Percentiles rank a stretch among this genome's conserved stretches.
Evolutionary conservation across 805 yeast species (phyloP).

Genomic region (Barnettozyma pratensis): DNA sequence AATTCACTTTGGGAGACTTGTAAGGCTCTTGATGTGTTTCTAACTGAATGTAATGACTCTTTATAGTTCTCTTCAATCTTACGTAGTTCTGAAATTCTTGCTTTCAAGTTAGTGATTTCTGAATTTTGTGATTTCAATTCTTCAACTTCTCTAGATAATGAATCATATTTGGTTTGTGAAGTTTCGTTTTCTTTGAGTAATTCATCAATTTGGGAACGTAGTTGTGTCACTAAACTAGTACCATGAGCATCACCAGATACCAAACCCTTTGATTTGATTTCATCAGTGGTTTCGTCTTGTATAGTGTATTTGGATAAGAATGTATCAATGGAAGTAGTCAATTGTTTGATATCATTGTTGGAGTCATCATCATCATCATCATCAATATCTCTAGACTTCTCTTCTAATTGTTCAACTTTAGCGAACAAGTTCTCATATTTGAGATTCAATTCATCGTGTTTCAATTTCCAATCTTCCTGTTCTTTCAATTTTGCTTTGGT

Average conservation of each 20-base stretch:
- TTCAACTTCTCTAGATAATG: constrained; percentile 31
- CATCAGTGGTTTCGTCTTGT: constrained; percentile 18
- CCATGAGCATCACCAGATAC: neutral
- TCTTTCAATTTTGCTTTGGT: constrained; percentile 37
- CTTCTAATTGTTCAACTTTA: constrained; percentile 39
- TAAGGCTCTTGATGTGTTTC: constrained; percentile 71
- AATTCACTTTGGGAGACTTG: constrained; percentile 69
- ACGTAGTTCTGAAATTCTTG: constrained; percentile 31
- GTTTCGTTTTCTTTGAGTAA: constrained; percentile 43
- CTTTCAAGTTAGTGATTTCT: constrained; percentile 26
- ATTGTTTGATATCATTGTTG: constrained; percentile 13
- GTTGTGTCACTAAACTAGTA: constrained; percentile 22
- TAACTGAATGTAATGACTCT: constrained; percentile 65
- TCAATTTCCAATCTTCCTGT: constrained; percentile 40
- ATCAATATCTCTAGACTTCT: constrained; percentile 29
- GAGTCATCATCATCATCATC: constrained; percentile 8
- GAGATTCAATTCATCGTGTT: constrained; percentile 42
- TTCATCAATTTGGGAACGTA: constrained; percentile 55
- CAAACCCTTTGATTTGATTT: constrained; percentile 5
- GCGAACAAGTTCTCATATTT: constrained; percentile 39
- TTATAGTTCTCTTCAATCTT: constrained; percentile 61
- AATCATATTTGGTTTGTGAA: constrained; percentile 28
- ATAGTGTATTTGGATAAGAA: constrained; percentile 25
- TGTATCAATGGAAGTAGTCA: constrained; percentile 25
- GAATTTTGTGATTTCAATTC: constrained; percentile 20